A percentile compares a stretch with the other conserved stretches of the same genome.
Evolutionary conservation across 768 basidiomycete species (phyloP).

Genomic region (Brasilioporus rufonigricans): DNA sequence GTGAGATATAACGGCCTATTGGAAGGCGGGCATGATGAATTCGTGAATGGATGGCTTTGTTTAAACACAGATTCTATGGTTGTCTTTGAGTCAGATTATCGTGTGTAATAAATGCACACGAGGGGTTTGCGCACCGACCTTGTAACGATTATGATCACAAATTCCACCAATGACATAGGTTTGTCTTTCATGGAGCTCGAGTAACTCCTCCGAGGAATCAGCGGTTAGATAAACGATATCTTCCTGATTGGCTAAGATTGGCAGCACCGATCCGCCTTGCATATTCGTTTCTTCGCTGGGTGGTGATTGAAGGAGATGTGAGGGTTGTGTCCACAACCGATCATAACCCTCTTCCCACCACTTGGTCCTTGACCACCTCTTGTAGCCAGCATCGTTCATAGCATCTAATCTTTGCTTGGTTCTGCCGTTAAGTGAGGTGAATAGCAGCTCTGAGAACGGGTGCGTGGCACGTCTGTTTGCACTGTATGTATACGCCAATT

Average conservation of each 20-base stretch:
- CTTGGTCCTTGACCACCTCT: constrained; percentile 76
- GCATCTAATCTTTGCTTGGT: constrained; percentile 64
- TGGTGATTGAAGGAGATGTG: not conserved
- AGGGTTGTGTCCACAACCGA: constrained; percentile 51
- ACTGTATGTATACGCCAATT: constrained; percentile 90
- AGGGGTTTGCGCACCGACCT: constrained; percentile 44
- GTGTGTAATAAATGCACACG: not conserved
- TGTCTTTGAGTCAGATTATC: constrained; percentile 14
- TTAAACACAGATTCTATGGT: constrained; percentile 77
- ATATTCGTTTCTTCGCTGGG: constrained; percentile 2
- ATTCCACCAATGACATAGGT: constrained; percentile 96
- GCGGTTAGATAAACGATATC: constrained; percentile 90
- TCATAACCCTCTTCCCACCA: constrained; percentile 84
- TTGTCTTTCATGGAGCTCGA: constrained; percentile 78
- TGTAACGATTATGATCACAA: constrained; percentile 94
- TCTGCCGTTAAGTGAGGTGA: constrained; percentile 76
- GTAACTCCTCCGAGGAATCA: constrained; percentile 83
- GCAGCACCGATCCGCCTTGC: not conserved
- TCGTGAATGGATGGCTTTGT: constrained; percentile 74
- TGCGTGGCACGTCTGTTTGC: constrained; percentile 70
- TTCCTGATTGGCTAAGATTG: constrained; percentile 35
- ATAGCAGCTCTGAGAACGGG: constrained; percentile 72
- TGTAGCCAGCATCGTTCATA: constrained; percentile 64
- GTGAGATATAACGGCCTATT: constrained; percentile 85
- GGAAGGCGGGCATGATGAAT: constrained; percentile 89